Percentiles rank a stretch among this genome's conserved stretches.
phyloP scores from a whole-genome alignment of 192 early-diverging fungal genomes.

The Dissophora globulifera region DNA sequence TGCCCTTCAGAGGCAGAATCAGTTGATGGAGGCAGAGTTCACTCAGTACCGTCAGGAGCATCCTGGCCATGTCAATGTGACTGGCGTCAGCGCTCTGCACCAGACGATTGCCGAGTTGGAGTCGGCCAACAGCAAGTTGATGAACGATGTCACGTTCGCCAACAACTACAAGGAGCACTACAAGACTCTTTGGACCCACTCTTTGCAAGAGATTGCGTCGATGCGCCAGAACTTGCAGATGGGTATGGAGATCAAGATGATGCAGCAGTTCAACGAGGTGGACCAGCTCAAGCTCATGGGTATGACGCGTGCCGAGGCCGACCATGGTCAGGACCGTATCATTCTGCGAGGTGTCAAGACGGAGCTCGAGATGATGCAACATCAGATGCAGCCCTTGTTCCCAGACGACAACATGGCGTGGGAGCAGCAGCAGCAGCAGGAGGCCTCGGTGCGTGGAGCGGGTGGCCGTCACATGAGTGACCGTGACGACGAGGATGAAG shows the following conservation, averaged over 20 bases:
- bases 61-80: slow-evolving; percentile 36
- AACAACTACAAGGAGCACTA: slow-evolving; percentile 56
- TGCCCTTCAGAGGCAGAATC: slow-evolving; percentile 49
- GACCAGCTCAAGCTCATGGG: slow-evolving; percentile 51
- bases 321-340: slow-evolving; percentile 49
- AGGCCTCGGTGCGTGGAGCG: slow-evolving; percentile 7
- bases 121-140: slow-evolving; percentile 42
- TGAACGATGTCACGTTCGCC: slow-evolving; percentile 52
- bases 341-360: slow-evolving; percentile 46
- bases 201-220: slow-evolving; percentile 50
- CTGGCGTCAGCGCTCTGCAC: slow-evolving; percentile 27
- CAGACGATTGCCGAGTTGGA: slow-evolving; percentile 49
- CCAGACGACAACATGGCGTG: slow-evolving; percentile 50
- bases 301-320: slow-evolving; percentile 43
- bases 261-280: slow-evolving; percentile 52
- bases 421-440: slow-evolving; percentile 23
- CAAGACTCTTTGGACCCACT: slow-evolving; percentile 50
- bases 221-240: slow-evolving; percentile 52
- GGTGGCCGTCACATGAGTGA: not conserved
- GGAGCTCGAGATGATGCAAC: slow-evolving; percentile 46
- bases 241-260: slow-evolving; percentile 57
- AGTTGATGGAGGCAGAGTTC: slow-evolving; percentile 46
- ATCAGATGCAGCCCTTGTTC: slow-evolving; percentile 45
- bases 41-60: slow-evolving; percentile 51
- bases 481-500: slow-evolving; percentile 14